These are phyloP conservation scores for Chenopodium quinoa DNA, from an alignment of 148 eudicot genomes.

Conservation along the genomic window DNA sequence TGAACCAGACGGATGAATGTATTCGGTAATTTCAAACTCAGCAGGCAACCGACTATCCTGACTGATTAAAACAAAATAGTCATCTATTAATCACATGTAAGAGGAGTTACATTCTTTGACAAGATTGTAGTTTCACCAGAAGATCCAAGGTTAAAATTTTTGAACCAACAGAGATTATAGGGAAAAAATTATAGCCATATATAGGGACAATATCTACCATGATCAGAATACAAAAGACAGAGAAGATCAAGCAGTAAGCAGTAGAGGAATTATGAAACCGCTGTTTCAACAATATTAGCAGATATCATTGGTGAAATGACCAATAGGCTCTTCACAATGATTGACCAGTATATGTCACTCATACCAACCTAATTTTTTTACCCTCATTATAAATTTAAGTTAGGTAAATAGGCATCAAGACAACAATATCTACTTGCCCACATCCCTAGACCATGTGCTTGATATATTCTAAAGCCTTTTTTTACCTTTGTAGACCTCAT, in stretches of 20 bases:
- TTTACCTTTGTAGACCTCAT: background rate
- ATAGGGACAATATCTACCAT: background rate
- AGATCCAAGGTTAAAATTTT: background rate
- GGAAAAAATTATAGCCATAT: background rate
- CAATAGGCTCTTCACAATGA: background rate
- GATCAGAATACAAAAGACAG: background rate
- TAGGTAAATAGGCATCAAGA: background rate
- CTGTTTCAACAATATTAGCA: background rate
- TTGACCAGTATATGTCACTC: background rate
- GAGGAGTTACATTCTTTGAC: background rate
- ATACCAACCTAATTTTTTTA: background rate
- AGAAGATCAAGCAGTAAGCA: background rate
- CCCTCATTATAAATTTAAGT: background rate
- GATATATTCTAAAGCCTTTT: background rate
- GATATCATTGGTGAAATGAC: background rate
- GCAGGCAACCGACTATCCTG: slow-evolving; percentile 99
- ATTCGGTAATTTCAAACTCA: slow-evolving; percentile 88
- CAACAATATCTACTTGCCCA: background rate
- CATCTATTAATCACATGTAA: slow-evolving; percentile 6
- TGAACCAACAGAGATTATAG: background rate
- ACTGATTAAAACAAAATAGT: slow-evolving; percentile 48
- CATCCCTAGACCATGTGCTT: background rate
- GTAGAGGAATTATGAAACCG: background rate
- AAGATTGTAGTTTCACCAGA: background rate
- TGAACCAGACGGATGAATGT: slow-evolving; percentile 73